A percentile compares a stretch with the other conserved stretches of the same genome.
phyloP scores from a whole-genome alignment of 306 rosid genomes.

The Prunus mira region DNA sequence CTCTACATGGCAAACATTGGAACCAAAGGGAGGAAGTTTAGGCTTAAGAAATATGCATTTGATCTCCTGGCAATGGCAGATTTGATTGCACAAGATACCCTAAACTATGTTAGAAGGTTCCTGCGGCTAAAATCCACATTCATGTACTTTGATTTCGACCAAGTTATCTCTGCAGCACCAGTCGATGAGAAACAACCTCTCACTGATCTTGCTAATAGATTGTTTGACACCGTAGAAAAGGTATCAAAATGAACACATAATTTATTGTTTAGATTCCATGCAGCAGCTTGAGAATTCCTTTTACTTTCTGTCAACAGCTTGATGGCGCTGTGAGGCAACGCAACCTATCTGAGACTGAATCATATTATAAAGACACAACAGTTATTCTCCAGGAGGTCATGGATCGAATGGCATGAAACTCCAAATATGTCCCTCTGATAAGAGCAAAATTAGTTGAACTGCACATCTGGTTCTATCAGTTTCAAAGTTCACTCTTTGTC shows the following conservation, averaged over 20 bases:
- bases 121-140: conserved; percentile 76
- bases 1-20: conserved; percentile 74
- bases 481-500: conserved; percentile 1
- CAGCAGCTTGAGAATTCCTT: neutral
- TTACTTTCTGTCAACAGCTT: conserved; percentile 45
- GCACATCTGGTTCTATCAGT: neutral
- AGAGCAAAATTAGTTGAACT: neutral
- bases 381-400: conserved; percentile 78
- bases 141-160: conserved; percentile 87
- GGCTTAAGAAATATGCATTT: conserved; percentile 70
- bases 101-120: conserved; percentile 77
- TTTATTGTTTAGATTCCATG: neutral
- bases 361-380: conserved; percentile 61
- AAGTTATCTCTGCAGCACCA: conserved; percentile 65
- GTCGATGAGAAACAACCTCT: conserved; percentile 63
- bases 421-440: conserved; percentile 7
- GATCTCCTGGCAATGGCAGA: conserved; percentile 90
- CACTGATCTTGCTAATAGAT: conserved; percentile 63
- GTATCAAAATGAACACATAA: conserved; percentile 13
- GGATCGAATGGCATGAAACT: conserved; percentile 54
- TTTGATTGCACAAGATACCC: conserved; percentile 63
- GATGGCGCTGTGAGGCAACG: conserved; percentile 69
- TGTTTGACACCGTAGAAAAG: conserved; percentile 85
- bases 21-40: conserved; percentile 56
- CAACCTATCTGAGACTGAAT: conserved; percentile 36